A percentile compares a stretch with the other conserved stretches of the same genome.
Evolutionary conservation across 2,329 filamentous ascomycete genomes (phyloP).

Genomic region (Paraphaeosphaeria sporulosa): DNA sequence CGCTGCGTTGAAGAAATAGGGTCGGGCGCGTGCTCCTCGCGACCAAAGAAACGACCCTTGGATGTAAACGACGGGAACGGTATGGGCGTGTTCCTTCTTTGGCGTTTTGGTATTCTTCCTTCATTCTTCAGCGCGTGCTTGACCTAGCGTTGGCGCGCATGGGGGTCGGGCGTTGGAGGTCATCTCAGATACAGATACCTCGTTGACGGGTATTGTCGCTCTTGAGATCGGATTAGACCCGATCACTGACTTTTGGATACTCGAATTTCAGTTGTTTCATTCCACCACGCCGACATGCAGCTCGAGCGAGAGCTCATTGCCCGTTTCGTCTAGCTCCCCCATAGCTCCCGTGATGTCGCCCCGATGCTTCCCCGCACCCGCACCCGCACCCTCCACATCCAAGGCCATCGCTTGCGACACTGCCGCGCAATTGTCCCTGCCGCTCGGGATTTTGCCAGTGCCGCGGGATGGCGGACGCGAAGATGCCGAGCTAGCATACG

Average conservation of each 20-base stretch:
- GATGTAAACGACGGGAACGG: constrained; percentile 3
- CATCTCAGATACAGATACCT: constrained; percentile 23
- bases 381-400: constrained; percentile 1
- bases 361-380: constrained; percentile 10
- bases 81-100: not conserved
- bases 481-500: not conserved
- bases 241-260: not conserved
- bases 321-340: constrained; percentile 7
- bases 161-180: constrained; percentile 28
- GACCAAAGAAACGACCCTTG: not conserved
- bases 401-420: not conserved
- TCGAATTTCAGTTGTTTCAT: not conserved
- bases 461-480: not conserved
- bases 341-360: constrained; percentile 1
- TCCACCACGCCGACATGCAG: not conserved
- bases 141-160: constrained; percentile 12
- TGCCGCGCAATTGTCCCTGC: constrained; percentile 1
- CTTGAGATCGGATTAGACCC: not conserved
- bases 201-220: not conserved
- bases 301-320: constrained; percentile 17
- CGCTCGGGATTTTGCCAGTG: constrained; percentile 1
- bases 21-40: not conserved
- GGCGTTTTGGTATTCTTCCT: constrained; percentile 5
- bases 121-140: constrained; percentile 14
- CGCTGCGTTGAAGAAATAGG: constrained; percentile 70